Conservation (phyloP, 306 rosid species). For the Pyrus pyrifolia region DNA sequence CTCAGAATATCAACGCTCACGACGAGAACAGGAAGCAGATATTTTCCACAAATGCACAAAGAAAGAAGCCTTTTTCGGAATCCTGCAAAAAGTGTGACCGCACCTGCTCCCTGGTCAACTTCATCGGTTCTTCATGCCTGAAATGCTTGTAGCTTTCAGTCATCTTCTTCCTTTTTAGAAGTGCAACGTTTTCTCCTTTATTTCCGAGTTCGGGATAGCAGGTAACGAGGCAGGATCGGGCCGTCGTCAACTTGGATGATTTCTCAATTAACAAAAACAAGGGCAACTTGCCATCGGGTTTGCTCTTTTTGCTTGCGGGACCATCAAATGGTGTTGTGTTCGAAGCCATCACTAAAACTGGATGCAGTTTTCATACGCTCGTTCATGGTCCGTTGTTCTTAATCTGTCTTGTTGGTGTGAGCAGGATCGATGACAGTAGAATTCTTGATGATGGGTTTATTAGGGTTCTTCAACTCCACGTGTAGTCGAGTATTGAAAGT, state of each 20-base stretch:
- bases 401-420: conserved; percentile 20
- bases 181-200: neutral
- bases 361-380: neutral
- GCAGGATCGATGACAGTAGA: conserved; percentile 59
- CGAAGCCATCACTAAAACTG: neutral
- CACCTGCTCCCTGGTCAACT: conserved; percentile 88
- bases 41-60: conserved; percentile 59
- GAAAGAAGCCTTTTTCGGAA: conserved; percentile 63
- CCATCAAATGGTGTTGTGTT: neutral
- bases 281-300: conserved; percentile 98
- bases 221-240: neutral
- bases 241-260: neutral
- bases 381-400: conserved; percentile 13
- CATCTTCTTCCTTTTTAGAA: neutral
- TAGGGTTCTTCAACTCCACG: neutral
- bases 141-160: neutral
- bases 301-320: neutral
- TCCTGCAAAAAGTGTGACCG: conserved; percentile 50
- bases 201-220: neutral
- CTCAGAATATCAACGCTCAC: conserved; percentile 82
- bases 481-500: neutral
- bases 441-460: conserved; percentile 2
- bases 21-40: conserved; percentile 89
- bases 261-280: conserved; percentile 23
- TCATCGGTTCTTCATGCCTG: neutral